Evolutionary conservation across 2,329 filamentous ascomycete genomes (phyloP).

Genomic region (Nothophoma quercina): DNA sequence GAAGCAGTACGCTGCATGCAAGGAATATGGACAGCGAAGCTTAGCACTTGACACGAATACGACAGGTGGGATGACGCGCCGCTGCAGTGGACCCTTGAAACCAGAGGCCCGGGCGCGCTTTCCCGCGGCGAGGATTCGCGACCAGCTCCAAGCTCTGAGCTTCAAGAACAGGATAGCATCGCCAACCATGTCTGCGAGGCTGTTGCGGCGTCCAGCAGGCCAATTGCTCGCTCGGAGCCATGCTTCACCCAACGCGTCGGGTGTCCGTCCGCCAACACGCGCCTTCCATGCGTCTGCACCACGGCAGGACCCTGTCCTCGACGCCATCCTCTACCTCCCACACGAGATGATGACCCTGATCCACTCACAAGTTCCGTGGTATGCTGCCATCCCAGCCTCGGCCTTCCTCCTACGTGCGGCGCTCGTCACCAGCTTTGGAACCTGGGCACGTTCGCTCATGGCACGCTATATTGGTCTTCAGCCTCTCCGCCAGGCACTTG

Average conservation of each 20-base stretch:
- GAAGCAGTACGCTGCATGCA: conserved; percentile 19
- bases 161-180: conserved; percentile 14
- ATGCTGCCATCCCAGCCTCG: conserved; percentile 61
- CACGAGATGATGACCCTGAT: conserved; percentile 59
- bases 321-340: conserved; percentile 53
- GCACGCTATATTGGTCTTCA: conserved; percentile 53
- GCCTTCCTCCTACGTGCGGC: conserved; percentile 60
- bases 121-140: conserved; percentile 24
- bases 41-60: conserved; percentile 16
- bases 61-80: conserved; percentile 41
- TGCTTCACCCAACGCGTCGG: background rate
- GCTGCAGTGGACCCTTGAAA: conserved; percentile 29
- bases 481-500: conserved; percentile 50
- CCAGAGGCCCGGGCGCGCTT: conserved; percentile 14
- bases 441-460: conserved; percentile 51
- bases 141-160: conserved; percentile 5
- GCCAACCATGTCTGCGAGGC: conserved; percentile 36
- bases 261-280: conserved; percentile 36
- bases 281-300: conserved; percentile 60
- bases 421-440: conserved; percentile 56
- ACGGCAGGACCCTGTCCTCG: conserved; percentile 49
- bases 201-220: conserved; percentile 31
- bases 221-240: conserved; percentile 33
- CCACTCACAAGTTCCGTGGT: conserved; percentile 64
- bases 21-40: conserved; percentile 15